phyloP scores from a whole-genome alignment of 345 rosid species.

The Citrus mangshanensis region DNA sequence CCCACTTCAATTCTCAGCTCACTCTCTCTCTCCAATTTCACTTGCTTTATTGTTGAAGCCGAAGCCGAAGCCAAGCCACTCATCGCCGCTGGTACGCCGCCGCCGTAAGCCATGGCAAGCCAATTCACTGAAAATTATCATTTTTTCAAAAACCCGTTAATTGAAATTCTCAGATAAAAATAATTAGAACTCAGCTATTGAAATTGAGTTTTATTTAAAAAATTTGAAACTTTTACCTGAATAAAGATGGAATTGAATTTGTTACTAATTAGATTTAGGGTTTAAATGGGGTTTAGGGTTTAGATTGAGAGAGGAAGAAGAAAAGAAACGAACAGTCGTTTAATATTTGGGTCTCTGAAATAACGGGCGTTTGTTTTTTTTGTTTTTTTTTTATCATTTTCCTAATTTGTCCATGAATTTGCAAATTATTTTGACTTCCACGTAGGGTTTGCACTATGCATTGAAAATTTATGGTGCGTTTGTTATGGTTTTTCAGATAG shows the following conservation, averaged over 20 bases:
- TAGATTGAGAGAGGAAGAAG: not conserved
- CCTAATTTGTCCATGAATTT: no score
- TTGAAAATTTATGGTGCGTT: no score
- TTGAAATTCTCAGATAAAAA: no score
- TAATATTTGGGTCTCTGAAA: not conserved
- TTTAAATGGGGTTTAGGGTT: not conserved
- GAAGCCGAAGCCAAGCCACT: conserved; percentile 12
- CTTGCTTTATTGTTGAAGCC: conserved; percentile 52
- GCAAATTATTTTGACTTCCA: no score
- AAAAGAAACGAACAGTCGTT: not conserved
- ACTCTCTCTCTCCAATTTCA: conserved; percentile 80
- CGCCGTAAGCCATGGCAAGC: conserved; percentile 10
- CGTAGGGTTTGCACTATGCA: no score
- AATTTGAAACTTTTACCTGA: not conserved
- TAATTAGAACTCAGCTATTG: not conserved
- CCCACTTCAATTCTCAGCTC: conserved; percentile 88
- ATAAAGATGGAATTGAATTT: no score
- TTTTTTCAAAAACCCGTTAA: not conserved
- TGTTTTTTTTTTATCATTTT: no score
- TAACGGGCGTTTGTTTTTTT: no score
- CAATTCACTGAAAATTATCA: not conserved
- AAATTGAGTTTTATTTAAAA: not conserved
- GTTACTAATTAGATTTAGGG: not conserved
- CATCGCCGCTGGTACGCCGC: conserved; percentile 4
- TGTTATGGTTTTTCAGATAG: no score